phyloP scores from a whole-genome alignment of 2,329 filamentous ascomycete species.

The Akanthomyces lecanii region DNA sequence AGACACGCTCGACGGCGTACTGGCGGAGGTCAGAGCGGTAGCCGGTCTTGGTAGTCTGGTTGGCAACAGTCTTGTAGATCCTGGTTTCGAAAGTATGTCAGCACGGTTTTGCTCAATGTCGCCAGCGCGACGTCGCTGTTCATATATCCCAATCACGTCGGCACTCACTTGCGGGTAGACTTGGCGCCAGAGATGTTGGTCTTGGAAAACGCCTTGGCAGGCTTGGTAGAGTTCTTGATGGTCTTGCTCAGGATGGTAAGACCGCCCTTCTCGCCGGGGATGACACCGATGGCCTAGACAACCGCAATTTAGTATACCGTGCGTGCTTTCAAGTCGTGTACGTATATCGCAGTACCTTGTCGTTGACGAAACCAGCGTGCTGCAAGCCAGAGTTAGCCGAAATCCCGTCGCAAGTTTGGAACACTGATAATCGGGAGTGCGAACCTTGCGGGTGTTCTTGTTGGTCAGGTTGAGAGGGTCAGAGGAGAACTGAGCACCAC shows the following conservation, averaged over 20 bases:
- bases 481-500: slow-evolving; percentile 84
- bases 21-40: slow-evolving; percentile 79
- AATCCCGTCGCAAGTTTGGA: neutral
- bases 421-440: slow-evolving; percentile 19
- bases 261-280: slow-evolving; percentile 70
- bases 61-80: slow-evolving; percentile 86
- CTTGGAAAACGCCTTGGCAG: slow-evolving; percentile 61
- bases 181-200: slow-evolving; percentile 68
- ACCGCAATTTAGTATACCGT: slow-evolving; percentile 20
- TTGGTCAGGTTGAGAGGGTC: slow-evolving; percentile 93
- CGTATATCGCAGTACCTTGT: slow-evolving; percentile 62
- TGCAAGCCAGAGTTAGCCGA: slow-evolving; percentile 40
- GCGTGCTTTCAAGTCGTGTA: neutral
- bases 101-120: slow-evolving; percentile 16
- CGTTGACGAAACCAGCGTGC: slow-evolving; percentile 90
- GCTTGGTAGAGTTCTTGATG: slow-evolving; percentile 65
- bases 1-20: slow-evolving; percentile 79
- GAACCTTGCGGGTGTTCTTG: slow-evolving; percentile 85
- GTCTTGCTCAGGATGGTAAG: slow-evolving; percentile 85
- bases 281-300: slow-evolving; percentile 73
- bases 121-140: neutral
- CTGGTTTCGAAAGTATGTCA: slow-evolving; percentile 40
- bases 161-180: slow-evolving; percentile 63
- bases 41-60: slow-evolving; percentile 72
- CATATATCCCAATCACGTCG: neutral